Conservation (phyloP, 2,329 filamentous ascomycete genomes). For the Rugonectria rugulosa region DNA sequence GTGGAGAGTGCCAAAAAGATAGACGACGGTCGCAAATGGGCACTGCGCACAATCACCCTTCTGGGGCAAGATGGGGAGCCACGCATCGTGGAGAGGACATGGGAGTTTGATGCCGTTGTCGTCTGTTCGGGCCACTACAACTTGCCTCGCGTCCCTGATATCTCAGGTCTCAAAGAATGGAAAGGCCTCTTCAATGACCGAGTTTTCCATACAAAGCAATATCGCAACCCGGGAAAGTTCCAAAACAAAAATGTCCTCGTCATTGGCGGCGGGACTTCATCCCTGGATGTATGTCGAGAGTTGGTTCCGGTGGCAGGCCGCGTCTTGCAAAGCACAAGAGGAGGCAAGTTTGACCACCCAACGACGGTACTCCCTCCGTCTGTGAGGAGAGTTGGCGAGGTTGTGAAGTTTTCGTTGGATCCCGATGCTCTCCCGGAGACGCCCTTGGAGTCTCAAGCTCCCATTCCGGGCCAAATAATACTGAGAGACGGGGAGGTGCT, state of each 20-base stretch:
- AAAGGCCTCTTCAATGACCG: neutral
- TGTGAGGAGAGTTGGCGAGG: neutral
- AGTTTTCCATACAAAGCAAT: slow-evolving; percentile 26
- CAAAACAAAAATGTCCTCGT: slow-evolving; percentile 15
- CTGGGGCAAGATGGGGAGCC: neutral
- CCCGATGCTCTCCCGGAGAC: neutral
- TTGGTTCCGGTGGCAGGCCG: neutral
- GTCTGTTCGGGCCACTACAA: slow-evolving; percentile 28
- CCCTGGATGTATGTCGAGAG: neutral
- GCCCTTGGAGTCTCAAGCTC: too few species aligned
- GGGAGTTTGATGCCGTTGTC: slow-evolving; percentile 23
- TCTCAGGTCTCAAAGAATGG: slow-evolving; percentile 17
- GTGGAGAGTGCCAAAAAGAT: neutral
- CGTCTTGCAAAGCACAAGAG: neutral
- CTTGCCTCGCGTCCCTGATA: slow-evolving; percentile 23
- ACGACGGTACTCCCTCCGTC: neutral
- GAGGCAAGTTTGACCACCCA: neutral
- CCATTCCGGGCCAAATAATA: neutral
- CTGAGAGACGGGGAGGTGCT: neutral
- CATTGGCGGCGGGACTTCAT: slow-evolving; percentile 5
- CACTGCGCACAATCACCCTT: neutral
- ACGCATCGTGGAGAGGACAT: neutral
- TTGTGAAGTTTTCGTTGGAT: neutral
- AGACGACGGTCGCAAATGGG: neutral
- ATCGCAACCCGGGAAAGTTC: slow-evolving; percentile 3